Conservation (phyloP, 345 rosid species). For the Pseudoturritis turrita region DNA sequence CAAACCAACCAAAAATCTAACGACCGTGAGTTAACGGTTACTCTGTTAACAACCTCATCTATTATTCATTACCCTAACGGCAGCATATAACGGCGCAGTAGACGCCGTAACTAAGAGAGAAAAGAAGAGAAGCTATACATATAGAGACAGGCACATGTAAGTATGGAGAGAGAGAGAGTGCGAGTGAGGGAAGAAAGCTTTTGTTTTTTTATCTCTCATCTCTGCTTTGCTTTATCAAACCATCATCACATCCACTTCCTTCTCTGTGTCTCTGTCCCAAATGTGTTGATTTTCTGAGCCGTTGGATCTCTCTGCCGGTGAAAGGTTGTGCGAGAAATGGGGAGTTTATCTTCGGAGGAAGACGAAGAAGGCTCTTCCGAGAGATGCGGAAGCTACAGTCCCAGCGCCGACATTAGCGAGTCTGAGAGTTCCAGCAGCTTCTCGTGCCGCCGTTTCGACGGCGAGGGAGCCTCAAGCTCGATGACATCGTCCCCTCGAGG, state of each 20-base stretch:
- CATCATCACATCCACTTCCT: slow-evolving; percentile 28
- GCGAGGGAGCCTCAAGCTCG: slow-evolving; percentile 62
- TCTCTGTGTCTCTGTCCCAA: neutral
- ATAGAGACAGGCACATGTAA: neutral
- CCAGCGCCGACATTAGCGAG: slow-evolving; percentile 97
- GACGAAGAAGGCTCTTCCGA: slow-evolving; percentile 59
- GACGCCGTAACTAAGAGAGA: slow-evolving; percentile 22
- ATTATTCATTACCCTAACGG: neutral
- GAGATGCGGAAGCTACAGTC: slow-evolving; percentile 84
- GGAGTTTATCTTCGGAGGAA: slow-evolving; percentile 65
- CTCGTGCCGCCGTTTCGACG: slow-evolving; percentile 64
- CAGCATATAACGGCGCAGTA: neutral
- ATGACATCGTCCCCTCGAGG: slow-evolving; percentile 58
- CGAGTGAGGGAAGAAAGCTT: slow-evolving; percentile 26
- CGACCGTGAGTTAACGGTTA: neutral
- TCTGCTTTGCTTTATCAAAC: slow-evolving; percentile 3
- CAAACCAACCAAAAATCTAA: neutral
- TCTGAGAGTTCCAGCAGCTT: slow-evolving; percentile 90
- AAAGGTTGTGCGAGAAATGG: slow-evolving; percentile 34
- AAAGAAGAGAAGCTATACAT: neutral
- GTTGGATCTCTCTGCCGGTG: slow-evolving; percentile 14
- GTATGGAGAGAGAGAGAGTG: neutral
- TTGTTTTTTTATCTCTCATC: neutral
- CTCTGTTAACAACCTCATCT: neutral
- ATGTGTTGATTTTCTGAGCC: slow-evolving; percentile 18